phyloP scores from a whole-genome alignment of 2,329 filamentous ascomycete species.

The Pestalotiopsis sp. region DNA sequence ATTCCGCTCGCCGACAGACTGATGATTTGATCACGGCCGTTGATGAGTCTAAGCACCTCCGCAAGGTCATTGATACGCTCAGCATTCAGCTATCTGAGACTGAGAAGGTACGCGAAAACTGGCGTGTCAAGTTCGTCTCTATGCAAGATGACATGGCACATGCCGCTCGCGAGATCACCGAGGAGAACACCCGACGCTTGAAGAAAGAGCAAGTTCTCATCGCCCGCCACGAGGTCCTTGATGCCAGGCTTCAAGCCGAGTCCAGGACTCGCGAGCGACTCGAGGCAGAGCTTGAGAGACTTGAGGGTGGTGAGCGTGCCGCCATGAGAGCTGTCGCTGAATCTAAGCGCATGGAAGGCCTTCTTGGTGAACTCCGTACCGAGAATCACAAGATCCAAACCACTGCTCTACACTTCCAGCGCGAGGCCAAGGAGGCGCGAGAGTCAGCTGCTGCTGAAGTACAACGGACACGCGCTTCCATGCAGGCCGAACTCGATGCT shows the following conservation, averaged over 20 bases:
- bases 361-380: slow-evolving; percentile 57
- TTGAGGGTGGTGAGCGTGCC: slow-evolving; percentile 64
- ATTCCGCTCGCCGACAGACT: slow-evolving; percentile 48
- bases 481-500: slow-evolving; percentile 80
- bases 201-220: slow-evolving; percentile 78
- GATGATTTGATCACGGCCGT: slow-evolving; percentile 48
- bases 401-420: slow-evolving; percentile 67
- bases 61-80: slow-evolving; percentile 71
- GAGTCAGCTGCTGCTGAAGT: slow-evolving; percentile 80
- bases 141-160: slow-evolving; percentile 85
- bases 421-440: slow-evolving; percentile 81
- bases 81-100: slow-evolving; percentile 83
- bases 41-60: slow-evolving; percentile 71
- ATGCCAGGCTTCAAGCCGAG: slow-evolving; percentile 75
- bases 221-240: slow-evolving; percentile 77
- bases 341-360: slow-evolving; percentile 57
- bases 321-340: slow-evolving; percentile 65
- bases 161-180: slow-evolving; percentile 75
- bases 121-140: slow-evolving; percentile 80
- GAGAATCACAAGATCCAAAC: slow-evolving; percentile 75
- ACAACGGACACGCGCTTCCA: slow-evolving; percentile 72
- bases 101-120: slow-evolving; percentile 77
- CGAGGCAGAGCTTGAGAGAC: slow-evolving; percentile 64
- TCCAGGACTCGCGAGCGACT: slow-evolving; percentile 67
- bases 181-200: slow-evolving; percentile 77